Evolutionary conservation across 768 basidiomycete species (phyloP), one percentile per base, ranked within the genome.

Genomic region (Auricularia sp.): DNA sequence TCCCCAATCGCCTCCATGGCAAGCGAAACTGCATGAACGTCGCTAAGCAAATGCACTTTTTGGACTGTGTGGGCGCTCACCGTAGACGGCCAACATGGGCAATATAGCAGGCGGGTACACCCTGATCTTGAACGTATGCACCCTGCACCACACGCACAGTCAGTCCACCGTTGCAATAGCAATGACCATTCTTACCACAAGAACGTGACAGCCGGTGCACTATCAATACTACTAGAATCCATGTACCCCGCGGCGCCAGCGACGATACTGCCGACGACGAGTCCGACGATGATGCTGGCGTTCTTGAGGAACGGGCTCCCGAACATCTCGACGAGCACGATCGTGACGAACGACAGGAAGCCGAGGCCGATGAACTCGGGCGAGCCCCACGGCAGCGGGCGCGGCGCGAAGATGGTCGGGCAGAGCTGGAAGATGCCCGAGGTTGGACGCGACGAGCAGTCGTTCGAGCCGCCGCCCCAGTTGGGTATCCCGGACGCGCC

Each of bases 1-100:
- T 94, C 92, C 3, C 91, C 91, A 63, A 91, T 92, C 6, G 89
- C 87, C 74, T 93, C 92, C 86, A 93, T 89, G 0, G 87, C 83
- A 0, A 85, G 72, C 0, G 89, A 89, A 6, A 91, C 85, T 88
- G 42, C n/a, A 2, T 8, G 2, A 47, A 16, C 33, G 61, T 39
- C 44, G 44, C 21, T 33, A 16, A 62, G 13, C 5, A 24, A 33
- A 63, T 14, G 54, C 34, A 64, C 75, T 74, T 65, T 67, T 77
- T 77, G 6, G 78, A 76, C 35, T 76, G 36, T 79, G 36, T 3
- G 13, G 7, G 36, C 6, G 56, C 74, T 3, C 63, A 83, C 82
- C 73, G 63, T 87, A 86, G 3, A 87, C 84, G 0, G 84, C 82
- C 18, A 87, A 69, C 88, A 78, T 81, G 8, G 84, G 85, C 14